Percentiles rank a stretch among this genome's conserved stretches.
Conservation (phyloP, 306 rosid genomes). For the Pyrus betulifolia region DNA sequence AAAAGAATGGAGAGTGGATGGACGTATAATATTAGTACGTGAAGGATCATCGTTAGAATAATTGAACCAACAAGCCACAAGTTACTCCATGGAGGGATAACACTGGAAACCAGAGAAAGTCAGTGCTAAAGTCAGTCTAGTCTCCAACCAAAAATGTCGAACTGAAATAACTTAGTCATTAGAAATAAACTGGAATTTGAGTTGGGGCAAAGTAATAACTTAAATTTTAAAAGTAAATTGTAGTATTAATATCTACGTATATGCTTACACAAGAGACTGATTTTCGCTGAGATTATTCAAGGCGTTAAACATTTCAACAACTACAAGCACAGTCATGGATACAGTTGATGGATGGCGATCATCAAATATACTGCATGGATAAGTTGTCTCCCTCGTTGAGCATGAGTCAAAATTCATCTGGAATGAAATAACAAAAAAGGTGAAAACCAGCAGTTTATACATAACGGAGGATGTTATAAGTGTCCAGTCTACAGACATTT, state of each 20-base stretch:
- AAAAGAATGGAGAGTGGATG: constrained; percentile 88
- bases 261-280: constrained; percentile 92
- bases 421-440: background rate
- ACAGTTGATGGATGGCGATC: constrained; percentile 96
- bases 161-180: background rate
- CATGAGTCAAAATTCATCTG: constrained; percentile 93
- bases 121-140: background rate
- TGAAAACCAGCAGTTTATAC: background rate
- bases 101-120: constrained; percentile 41
- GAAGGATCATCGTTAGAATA: constrained; percentile 81
- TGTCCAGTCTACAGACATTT: background rate
- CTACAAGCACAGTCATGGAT: constrained; percentile 97
- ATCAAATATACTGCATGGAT: constrained; percentile 88
- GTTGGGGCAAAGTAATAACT: background rate
- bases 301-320: constrained; percentile 98
- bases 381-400: constrained; percentile 73
- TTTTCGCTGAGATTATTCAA: constrained; percentile 97
- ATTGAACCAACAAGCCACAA: constrained; percentile 93
- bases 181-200: background rate
- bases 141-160: background rate
- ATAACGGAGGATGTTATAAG: background rate
- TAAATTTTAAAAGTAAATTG: background rate
- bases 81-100: constrained; percentile 97
- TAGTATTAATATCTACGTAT: background rate
- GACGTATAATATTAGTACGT: constrained; percentile 70